Conservation (phyloP, 2,329 filamentous ascomycete species). For the Samsoniella hepiali region DNA sequence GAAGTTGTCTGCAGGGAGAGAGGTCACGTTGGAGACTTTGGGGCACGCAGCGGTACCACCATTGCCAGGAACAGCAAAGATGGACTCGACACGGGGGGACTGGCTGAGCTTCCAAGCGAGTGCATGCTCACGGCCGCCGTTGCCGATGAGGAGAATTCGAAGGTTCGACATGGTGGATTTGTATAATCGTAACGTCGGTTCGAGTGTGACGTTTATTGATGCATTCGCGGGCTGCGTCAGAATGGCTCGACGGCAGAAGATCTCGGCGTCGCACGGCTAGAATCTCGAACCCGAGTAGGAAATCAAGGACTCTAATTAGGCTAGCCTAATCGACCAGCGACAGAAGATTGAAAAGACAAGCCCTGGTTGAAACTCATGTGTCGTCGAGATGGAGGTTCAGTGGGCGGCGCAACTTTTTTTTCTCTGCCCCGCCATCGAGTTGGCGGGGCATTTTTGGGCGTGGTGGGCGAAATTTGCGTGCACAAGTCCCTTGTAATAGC, state of each 20-base stretch:
- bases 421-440: conserved; percentile 1
- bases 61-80: conserved; percentile 79
- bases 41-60: conserved; percentile 72
- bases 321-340: conserved; percentile 4
- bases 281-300: not conserved
- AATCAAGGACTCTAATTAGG: not conserved
- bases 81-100: conserved; percentile 72
- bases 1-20: conserved; percentile 74
- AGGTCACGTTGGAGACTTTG: conserved; percentile 69
- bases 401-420: conserved; percentile 3
- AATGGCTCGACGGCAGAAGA: not conserved
- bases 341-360: not conserved
- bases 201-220: not conserved
- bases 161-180: conserved; percentile 39
- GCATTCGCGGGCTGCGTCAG: not conserved
- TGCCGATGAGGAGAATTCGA: conserved; percentile 82
- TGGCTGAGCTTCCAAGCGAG: conserved; percentile 91
- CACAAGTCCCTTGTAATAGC: too few species aligned
- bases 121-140: conserved; percentile 91
- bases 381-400: not conserved
- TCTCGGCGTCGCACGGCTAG: not conserved
- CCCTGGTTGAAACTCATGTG: not conserved
- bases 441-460: not conserved
- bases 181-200: conserved; percentile 1
- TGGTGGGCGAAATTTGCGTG: too few species aligned